Conservation (phyloP, 805 yeast genomes). For the Saturnispora serradocipensis region DNA sequence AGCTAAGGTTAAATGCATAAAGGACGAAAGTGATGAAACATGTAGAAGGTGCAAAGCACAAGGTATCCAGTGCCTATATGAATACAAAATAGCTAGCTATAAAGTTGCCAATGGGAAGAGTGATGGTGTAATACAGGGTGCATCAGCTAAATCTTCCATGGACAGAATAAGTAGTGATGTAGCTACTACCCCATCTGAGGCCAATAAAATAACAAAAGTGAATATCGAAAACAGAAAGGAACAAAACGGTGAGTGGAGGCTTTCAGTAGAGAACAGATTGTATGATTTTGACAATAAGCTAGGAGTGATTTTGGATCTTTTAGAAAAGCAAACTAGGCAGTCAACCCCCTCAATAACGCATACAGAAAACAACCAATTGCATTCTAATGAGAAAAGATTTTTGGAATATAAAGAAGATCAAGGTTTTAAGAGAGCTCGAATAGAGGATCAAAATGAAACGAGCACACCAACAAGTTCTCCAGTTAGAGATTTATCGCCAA, state of each 20-base stretch:
- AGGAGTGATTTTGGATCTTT: conserved; percentile 28
- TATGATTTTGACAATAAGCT: conserved; percentile 32
- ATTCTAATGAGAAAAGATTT: not conserved
- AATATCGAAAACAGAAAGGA: not conserved
- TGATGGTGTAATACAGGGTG: not conserved
- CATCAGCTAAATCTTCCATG: not conserved
- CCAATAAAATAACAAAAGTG: not conserved
- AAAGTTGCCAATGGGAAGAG: conserved; percentile 24
- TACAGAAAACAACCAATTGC: not conserved
- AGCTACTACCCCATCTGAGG: not conserved
- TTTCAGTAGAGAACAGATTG: conserved; percentile 31
- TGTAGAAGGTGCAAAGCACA: conserved; percentile 50
- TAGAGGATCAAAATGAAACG: not conserved
- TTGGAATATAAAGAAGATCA: not conserved
- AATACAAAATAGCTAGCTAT: conserved; percentile 41
- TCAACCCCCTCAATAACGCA: not conserved
- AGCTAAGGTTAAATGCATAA: conserved; percentile 55
- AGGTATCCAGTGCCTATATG: conserved; percentile 48
- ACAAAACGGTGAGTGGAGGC: conserved; percentile 23
- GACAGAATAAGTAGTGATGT: not conserved
- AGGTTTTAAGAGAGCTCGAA: not conserved
- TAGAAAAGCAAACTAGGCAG: conserved; percentile 21
- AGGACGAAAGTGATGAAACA: conserved; percentile 35
- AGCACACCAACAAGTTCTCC: not conserved
- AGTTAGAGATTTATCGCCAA: not conserved